Evolutionary conservation across 164 flowering plant genomes (phyloP).

Genomic region (Tetracentron sinense): DNA sequence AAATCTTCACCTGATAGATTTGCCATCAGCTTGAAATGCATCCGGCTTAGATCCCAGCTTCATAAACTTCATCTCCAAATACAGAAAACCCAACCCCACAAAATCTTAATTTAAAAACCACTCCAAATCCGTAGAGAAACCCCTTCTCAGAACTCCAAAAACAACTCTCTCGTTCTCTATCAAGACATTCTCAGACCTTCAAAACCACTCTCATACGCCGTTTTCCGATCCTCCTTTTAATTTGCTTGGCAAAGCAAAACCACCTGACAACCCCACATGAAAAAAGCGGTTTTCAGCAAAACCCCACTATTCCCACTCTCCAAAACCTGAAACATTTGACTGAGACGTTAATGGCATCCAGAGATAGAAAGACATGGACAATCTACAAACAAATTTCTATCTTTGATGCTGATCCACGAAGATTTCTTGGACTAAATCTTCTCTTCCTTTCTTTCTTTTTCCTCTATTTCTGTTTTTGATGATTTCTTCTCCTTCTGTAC

Average conservation of each 20-base stretch:
- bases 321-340: slow-evolving; percentile 15
- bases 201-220: slow-evolving; percentile 6
- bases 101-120: not conserved
- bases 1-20: slow-evolving; percentile 37
- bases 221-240: slow-evolving; percentile 4
- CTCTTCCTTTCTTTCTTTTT: too few species aligned
- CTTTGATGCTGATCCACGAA: slow-evolving; percentile 35
- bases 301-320: not conserved
- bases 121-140: slow-evolving; percentile 7
- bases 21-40: slow-evolving; percentile 63
- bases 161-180: not conserved
- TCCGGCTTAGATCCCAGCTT: slow-evolving; percentile 81
- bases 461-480: too few species aligned
- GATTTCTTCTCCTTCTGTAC: slow-evolving; percentile 5
- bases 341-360: too few species aligned
- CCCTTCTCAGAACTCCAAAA: not conserved
- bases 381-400: slow-evolving; percentile 20
- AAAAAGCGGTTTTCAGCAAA: not conserved
- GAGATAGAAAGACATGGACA: too few species aligned
- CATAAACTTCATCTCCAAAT: slow-evolving; percentile 74
- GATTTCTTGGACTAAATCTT: slow-evolving; percentile 34
- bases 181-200: not conserved
- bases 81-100: not conserved
- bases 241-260: not conserved
- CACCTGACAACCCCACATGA: not conserved